A percentile compares a stretch with the other conserved stretches of the same genome.
phyloP scores from a whole-genome alignment of 1,139 yeast species.

The Lodderomyces margitis region DNA sequence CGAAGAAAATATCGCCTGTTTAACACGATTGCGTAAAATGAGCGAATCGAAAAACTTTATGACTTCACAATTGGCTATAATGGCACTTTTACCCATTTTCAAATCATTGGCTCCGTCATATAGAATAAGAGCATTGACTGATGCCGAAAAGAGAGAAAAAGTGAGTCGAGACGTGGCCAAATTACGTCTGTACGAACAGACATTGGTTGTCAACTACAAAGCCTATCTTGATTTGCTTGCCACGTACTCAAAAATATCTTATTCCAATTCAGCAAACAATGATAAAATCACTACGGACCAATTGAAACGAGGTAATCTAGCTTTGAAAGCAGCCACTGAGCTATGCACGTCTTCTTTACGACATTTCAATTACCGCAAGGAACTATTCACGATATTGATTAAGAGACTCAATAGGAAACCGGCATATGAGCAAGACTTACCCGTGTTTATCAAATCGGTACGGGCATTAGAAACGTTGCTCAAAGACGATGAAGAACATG shows the following conservation, averaged over 20 bases:
- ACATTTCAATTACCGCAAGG: slow-evolving; percentile 77
- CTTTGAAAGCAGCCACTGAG: slow-evolving; percentile 79
- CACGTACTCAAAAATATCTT: slow-evolving; percentile 37
- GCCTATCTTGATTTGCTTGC: slow-evolving; percentile 61
- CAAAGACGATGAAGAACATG: slow-evolving; percentile 69
- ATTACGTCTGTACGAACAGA: slow-evolving; percentile 77
- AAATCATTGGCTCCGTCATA: slow-evolving; percentile 87
- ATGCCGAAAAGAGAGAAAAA: slow-evolving; percentile 74
- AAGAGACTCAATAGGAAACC: slow-evolving; percentile 63
- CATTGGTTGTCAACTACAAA: slow-evolving; percentile 65
- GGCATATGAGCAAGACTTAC: slow-evolving; percentile 42
- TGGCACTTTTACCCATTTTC: slow-evolving; percentile 82
- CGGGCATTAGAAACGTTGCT: slow-evolving; percentile 64
- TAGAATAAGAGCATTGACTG: slow-evolving; percentile 78
- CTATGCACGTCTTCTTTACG: slow-evolving; percentile 61
- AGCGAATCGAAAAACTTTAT: slow-evolving; percentile 64
- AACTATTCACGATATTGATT: slow-evolving; percentile 63
- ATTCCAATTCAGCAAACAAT: slow-evolving; percentile 40
- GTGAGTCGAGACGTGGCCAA: slow-evolving; percentile 79
- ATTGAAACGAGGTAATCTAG: slow-evolving; percentile 52
- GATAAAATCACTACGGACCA: slow-evolving; percentile 36
- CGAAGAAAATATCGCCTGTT: slow-evolving; percentile 70
- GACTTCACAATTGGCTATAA: slow-evolving; percentile 69
- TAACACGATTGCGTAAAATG: slow-evolving; percentile 72
- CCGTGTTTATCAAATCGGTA: slow-evolving; percentile 58